Evolutionary conservation across 768 basidiomycete species (phyloP), one percentile per base, ranked within the genome.

Genomic region (Xerocomellus intermedius): DNA sequence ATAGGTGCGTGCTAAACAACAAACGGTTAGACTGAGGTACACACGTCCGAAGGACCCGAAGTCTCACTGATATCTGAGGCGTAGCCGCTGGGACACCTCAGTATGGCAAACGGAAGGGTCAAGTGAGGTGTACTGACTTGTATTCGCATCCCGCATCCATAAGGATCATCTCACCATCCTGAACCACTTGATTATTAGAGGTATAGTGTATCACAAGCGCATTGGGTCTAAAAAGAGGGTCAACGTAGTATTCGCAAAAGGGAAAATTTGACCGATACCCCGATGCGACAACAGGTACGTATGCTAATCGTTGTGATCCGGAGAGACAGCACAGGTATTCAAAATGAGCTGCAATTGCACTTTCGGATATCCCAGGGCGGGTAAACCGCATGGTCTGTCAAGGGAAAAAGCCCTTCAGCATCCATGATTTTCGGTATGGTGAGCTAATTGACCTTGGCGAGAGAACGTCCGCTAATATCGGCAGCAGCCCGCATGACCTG

Each of bases 261-360:
- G 47, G 14, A 5, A 37, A 32, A 59, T 36, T 38, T 35, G 17
- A 24, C 59, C 54, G 8, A 62, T 70, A 91, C 90, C 97, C 97
- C 2, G 93, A 94, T 6, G 93, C 96, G 33, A 98, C 91, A 6
- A 99, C 97, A 13, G 97, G 97, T 2, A 99, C 95, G 67, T 99
- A 99, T n/a, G 97, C 95, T 45, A 85, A 82, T 38, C 95, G 81
- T 64, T 93, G 87, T 13, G 91, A 80, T 21, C 97, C 97, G 16
- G 76, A 75, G 41, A 91, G 76, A 4, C 84, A 80, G 64, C 94
- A 95, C 1, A 88, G 62, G 65, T 97, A 97, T 71, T 96, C 90
- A 66, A 98, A 98, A 66, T 94, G 90, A 5, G 95, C 89, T 0
- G 80, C 85, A 8, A 90, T 71, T 17, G 77, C 75, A 32, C 79